Evolutionary conservation across 257 asterid genomes (phyloP), one percentile per base, ranked within the genome.

Genomic region (Ocimum tenuiflorum): DNA sequence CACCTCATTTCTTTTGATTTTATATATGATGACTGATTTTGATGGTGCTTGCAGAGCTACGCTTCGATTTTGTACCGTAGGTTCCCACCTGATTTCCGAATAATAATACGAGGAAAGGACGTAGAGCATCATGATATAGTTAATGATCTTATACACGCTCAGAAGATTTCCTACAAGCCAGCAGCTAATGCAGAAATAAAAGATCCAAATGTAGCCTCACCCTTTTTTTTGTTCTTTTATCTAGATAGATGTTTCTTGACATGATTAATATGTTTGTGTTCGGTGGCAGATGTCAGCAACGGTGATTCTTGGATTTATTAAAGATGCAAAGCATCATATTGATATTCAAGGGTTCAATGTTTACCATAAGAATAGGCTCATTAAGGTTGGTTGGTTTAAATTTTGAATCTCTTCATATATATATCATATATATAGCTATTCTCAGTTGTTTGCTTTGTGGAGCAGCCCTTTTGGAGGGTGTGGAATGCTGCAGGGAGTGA

Each of bases 401-500:
- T 27, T 27, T 27, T 27, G 31, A 27, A 27, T 1, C n/a, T n/a
- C n/a, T n/a, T n/a, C 31, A 27, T 27, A 27, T 27, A 27, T 27
- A 27, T 27, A 4, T 27, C 4, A 27, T 27, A 27, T 1, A 27
- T 27, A 27, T 27, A 27, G 31, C 31, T 27, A 2, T 27, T 27
- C 31, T 27, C 31, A 1, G 2, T 27, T 27, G 3, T 27, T 27
- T 27, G 3, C 31, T 27, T 4, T 27, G 3, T 27, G 3, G 31
- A 17, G 33, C 83, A 89, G 94, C 91, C 96, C 17, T 90, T 90
- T 51, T 90, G 96, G 96, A 85, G 97, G 70, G 88, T 86, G n/a
- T 90, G 96, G 96, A 86, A 82, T 67, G 85, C 96, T 63, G 91
- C 97, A 9, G 96, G 97, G 53, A 90, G 96, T 61, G 83, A 84